phyloP scores from a whole-genome alignment of 2,329 filamentous ascomycete species.

The Hymenoscyphus linearis region DNA sequence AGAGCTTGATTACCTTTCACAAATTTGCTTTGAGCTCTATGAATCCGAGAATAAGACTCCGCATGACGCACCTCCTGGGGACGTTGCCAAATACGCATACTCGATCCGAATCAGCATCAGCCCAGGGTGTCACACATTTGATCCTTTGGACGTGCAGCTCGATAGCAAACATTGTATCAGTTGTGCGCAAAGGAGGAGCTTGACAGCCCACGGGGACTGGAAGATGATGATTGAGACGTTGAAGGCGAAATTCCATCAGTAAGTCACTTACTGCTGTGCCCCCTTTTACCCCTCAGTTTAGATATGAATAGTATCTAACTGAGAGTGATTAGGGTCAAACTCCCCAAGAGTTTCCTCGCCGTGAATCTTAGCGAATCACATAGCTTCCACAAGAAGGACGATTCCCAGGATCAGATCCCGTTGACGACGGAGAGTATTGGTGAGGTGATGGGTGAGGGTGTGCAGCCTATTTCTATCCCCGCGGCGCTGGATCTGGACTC shows the following conservation, averaged over 20 bases:
- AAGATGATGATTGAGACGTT: conserved; percentile 95
- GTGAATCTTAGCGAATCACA: conserved; percentile 34
- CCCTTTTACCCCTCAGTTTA: neutral
- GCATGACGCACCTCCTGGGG: conserved; percentile 22
- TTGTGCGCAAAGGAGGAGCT: conserved; percentile 79
- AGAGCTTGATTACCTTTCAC: conserved; percentile 93
- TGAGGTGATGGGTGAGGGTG: neutral
- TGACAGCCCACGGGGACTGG: conserved; percentile 92
- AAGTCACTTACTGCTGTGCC: conserved; percentile 34
- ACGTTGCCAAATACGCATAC: conserved; percentile 63
- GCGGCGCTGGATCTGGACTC: neutral
- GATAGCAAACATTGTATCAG: conserved; percentile 96
- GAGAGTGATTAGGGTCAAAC: conserved; percentile 29
- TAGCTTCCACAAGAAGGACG: conserved; percentile 32
- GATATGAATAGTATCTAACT: neutral
- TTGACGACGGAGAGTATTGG: neutral
- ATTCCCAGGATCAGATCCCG: conserved; percentile 10
- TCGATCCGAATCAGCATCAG: conserved; percentile 94
- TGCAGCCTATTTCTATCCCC: neutral
- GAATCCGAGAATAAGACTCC: conserved; percentile 69
- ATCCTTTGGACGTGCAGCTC: conserved; percentile 91
- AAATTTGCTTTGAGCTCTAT: conserved; percentile 97
- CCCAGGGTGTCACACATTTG: conserved; percentile 92
- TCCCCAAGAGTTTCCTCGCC: conserved; percentile 34
- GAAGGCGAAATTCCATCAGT: conserved; percentile 92